Evolutionary conservation across 2,329 filamentous ascomycete species (phyloP).

Genomic region (Acrodontium crateriforme): DNA sequence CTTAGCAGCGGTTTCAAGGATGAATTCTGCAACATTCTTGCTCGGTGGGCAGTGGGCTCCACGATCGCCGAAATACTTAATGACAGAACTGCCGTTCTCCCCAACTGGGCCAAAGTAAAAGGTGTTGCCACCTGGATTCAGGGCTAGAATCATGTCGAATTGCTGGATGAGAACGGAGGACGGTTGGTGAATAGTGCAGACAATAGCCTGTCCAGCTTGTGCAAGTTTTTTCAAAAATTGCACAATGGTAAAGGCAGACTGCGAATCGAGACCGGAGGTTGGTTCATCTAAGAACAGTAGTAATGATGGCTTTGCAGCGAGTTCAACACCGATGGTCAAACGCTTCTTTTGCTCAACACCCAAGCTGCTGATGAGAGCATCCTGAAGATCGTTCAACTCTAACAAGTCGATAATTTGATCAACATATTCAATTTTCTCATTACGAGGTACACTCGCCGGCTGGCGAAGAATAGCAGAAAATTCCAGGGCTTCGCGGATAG

Average conservation of each 20-base stretch:
- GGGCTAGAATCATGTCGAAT: constrained; percentile 59
- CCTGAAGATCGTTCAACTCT: constrained; percentile 51
- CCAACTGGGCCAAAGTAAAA: constrained; percentile 64
- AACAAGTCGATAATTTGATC: constrained; percentile 52
- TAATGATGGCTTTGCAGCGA: constrained; percentile 54
- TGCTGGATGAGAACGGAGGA: constrained; percentile 55
- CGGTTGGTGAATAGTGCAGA: constrained; percentile 63
- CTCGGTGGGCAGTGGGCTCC: constrained; percentile 52
- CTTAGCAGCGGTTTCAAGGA: constrained; percentile 51
- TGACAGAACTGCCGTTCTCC: constrained; percentile 48
- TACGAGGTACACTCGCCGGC: constrained; percentile 36
- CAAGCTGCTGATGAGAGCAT: constrained; percentile 50
- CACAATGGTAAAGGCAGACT: constrained; percentile 55
- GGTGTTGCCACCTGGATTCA: constrained; percentile 55
- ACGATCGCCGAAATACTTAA: constrained; percentile 53
- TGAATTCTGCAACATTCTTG: constrained; percentile 54
- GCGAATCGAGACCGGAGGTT: constrained; percentile 55
- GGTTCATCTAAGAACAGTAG: constrained; percentile 61
- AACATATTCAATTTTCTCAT: constrained; percentile 54
- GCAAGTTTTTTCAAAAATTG: constrained; percentile 55
- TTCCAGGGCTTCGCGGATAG: constrained; percentile 53
- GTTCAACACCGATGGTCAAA: constrained; percentile 59
- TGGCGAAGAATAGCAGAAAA: constrained; percentile 56
- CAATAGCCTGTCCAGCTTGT: constrained; percentile 52
- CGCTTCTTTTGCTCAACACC: constrained; percentile 59